Conservation (phyloP, 1,284 basidiomycete species). For the Apiotrichum mycotoxinovorans region DNA sequence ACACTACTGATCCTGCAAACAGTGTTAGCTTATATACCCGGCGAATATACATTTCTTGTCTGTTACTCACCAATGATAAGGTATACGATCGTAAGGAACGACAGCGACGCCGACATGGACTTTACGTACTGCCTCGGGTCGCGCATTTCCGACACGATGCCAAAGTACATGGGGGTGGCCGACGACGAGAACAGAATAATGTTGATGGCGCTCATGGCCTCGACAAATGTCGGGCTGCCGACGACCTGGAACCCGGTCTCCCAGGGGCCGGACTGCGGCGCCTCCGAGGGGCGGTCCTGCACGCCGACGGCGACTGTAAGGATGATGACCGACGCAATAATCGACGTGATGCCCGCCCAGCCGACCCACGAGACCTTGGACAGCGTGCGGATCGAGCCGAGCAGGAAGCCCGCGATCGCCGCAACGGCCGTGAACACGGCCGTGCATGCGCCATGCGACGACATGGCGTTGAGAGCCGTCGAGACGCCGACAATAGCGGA, state of each 20-base stretch:
- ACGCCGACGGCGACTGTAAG: conserved; percentile 43
- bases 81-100: conserved; percentile 22
- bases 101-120: conserved; percentile 21
- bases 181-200: conserved; percentile 15
- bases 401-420: conserved; percentile 28
- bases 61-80: conserved; percentile 8
- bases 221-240: conserved; percentile 26
- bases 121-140: conserved; percentile 25
- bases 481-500: conserved; percentile 30
- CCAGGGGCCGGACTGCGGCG: conserved; percentile 34
- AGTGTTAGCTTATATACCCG: background rate
- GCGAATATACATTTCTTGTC: too few relatives aligned
- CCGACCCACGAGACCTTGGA: conserved; percentile 37
- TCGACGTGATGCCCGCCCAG: conserved; percentile 38
- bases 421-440: conserved; percentile 36
- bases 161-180: conserved; percentile 19
- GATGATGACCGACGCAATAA: conserved; percentile 31
- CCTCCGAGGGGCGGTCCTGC: conserved; percentile 40
- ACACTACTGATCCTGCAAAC: conserved; percentile 23
- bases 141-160: conserved; percentile 29
- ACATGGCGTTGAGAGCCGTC: conserved; percentile 37
- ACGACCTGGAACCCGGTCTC: conserved; percentile 29
- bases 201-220: conserved; percentile 26
- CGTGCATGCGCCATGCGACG: conserved; percentile 37
- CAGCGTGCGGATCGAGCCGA: conserved; percentile 37